phyloP scores from a whole-genome alignment of 1,284 basidiomycete genomes.

The Gomphus bonarii region DNA sequence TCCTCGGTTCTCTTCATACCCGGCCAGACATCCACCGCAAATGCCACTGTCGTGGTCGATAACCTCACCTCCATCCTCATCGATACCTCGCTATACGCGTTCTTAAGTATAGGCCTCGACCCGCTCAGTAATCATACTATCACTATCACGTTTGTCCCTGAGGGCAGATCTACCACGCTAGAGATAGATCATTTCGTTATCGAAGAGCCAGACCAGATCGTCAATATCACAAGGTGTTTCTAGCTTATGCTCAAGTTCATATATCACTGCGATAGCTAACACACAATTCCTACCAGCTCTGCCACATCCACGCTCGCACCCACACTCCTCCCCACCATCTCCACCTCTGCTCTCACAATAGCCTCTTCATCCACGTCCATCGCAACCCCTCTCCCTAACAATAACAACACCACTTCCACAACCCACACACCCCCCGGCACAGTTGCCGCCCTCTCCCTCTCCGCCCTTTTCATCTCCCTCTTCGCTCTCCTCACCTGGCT shows the following conservation, averaged over 20 bases:
- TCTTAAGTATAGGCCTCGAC: neutral
- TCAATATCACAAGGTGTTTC: neutral
- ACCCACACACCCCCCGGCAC: neutral
- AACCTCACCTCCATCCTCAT: conserved; percentile 6
- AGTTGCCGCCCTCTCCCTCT: conserved; percentile 2
- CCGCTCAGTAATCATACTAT: neutral
- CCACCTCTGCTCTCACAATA: neutral
- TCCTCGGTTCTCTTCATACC: conserved; percentile 3
- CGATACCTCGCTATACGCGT: neutral
- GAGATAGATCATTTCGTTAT: conserved; percentile 3
- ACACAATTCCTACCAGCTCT: neutral
- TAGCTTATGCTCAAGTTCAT: neutral
- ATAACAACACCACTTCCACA: neutral
- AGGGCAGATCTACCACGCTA: neutral
- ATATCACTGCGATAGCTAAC: neutral
- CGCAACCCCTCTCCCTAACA: neutral
- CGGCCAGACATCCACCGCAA: conserved; percentile 3
- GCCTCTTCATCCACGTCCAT: neutral
- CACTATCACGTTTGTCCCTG: neutral
- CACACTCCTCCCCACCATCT: neutral
- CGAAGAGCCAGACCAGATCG: neutral
- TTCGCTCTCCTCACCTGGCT: neutral
- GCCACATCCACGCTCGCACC: neutral
- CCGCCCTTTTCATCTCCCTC: neutral
- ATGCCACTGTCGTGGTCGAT: conserved; percentile 5